Base-by-base conservation (phyloP, 768 basidiomycete species). In the Tricholomella constricta region DNA sequence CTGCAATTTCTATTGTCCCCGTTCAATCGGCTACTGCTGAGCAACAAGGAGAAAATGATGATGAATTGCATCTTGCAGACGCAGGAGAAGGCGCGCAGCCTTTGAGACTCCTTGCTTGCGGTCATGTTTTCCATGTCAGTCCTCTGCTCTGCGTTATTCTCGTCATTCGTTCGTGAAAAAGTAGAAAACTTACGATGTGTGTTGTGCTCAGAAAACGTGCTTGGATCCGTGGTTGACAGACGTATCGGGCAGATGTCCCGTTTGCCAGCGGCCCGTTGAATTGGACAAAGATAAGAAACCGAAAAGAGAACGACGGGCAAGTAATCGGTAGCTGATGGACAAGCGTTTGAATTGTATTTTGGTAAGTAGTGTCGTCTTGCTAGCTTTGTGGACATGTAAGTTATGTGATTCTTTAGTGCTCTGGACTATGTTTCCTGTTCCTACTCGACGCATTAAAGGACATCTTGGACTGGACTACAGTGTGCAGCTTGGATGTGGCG, bases 61-160 rank as follows among this genome's bases (percentile, higher is more conserved):
- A 43, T 6, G 59, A 75, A 7, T 69, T 85, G 52, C 80, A 74
- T 55, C 74, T 91, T 45, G 72, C 79, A 57, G 89, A 91, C 65
- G 88, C 87, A 2, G 88, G 89, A 8, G 83, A 86, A 51, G 88
- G 88, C 0, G 78, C 86, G 1, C 88, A 91, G 54, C 90, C 90
- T 5, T 68, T 96, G 58, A 75, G 93, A 62, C 67, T 91, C 34
- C 69, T 94, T 45, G 76, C 75, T 2, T 96, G 94, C 59, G 88
- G 88, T 2, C 94, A 96, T 75, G 89, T 89, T 42, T 96, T 93
- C 71, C 94, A 96, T 72, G 92, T 94, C 56, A 69, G 89, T 74
- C 22, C 31, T 5, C 41, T 19, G 31, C 23, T 36, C 22, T 23
- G 10, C 17, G 36, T 52, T 5, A 23, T 3, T 27, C 19, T 45